These are phyloP conservation scores for Amborella trichopoda DNA, from an alignment of 164 flowering plant species.

Conservation along the genomic window DNA sequence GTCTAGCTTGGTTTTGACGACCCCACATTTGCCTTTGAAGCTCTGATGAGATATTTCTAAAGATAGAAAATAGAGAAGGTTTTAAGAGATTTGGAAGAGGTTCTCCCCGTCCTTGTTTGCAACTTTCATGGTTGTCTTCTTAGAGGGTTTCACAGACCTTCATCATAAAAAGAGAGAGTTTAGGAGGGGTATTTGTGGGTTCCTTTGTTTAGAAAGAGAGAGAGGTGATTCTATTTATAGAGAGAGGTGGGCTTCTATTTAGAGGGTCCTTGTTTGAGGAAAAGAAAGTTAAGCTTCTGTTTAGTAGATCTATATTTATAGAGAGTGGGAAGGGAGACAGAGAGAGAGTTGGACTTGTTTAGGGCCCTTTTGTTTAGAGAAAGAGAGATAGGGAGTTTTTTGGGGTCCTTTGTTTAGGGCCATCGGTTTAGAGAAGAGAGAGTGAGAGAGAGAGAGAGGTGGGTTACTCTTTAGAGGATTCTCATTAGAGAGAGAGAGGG, in stretches of 20 bases:
- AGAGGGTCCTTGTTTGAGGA: not conserved
- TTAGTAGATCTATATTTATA: too few species aligned
- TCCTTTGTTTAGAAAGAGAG: not conserved
- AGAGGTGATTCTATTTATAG: too few species aligned
- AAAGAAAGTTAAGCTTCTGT: not conserved
- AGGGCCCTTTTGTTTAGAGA: not conserved
- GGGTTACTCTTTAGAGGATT: too few species aligned
- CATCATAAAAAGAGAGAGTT: not conserved
- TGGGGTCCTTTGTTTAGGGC: not conserved
- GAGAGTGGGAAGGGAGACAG: too few species aligned
- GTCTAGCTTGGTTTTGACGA: conserved; percentile 27
- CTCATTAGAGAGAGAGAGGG: too few species aligned
- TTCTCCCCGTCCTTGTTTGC: conserved; percentile 6
- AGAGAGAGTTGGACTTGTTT: too few species aligned
- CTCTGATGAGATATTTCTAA: conserved; percentile 11
- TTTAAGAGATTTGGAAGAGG: conserved; percentile 5
- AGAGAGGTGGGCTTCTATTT: too few species aligned
- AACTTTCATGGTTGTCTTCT: conserved; percentile 14
- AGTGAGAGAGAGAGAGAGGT: too few species aligned
- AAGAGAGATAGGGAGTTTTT: not conserved
- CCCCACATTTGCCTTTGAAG: conserved; percentile 44
- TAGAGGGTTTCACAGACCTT: too few species aligned
- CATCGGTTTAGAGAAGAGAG: not conserved
- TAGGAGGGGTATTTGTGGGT: not conserved
- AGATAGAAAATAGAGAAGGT: conserved; percentile 9